A percentile compares a stretch with the other conserved stretches of the same genome.
Conservation (phyloP, 495 filamentous ascomycete species). For the Lentithecium fluviatile region DNA sequence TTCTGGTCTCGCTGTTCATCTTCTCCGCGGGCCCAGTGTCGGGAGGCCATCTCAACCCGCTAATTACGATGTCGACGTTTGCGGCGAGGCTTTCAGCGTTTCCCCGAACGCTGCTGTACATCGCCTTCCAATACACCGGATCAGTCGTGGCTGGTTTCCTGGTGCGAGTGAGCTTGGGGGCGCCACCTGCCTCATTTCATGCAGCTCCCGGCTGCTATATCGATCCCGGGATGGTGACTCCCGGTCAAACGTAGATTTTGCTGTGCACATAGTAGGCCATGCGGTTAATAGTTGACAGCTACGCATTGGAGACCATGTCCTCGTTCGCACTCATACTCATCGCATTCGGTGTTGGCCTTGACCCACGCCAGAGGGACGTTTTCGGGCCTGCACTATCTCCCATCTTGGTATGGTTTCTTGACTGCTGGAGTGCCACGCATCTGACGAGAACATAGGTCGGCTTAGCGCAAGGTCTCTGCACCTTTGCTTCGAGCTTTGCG, state of each 20-base stretch:
- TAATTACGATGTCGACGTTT: conserved; percentile 34
- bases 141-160: conserved; percentile 21
- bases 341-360: conserved; percentile 55
- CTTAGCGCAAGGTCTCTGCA: conserved; percentile 48
- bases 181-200: neutral
- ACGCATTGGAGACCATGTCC: conserved; percentile 28
- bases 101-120: conserved; percentile 28
- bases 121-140: conserved; percentile 28
- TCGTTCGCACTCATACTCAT: conserved; percentile 38
- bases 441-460: conserved; percentile 43
- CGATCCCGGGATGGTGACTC: conserved; percentile 19
- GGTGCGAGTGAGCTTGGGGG: conserved; percentile 20
- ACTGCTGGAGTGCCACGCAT: neutral
- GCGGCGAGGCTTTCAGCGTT: conserved; percentile 24
- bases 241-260: conserved; percentile 23
- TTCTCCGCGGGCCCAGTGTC: conserved; percentile 28
- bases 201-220: conserved; percentile 30
- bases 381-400: conserved; percentile 54
- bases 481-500: conserved; percentile 49
- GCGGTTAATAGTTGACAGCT: conserved; percentile 3
- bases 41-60: conserved; percentile 33
- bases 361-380: conserved; percentile 53
- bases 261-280: neutral
- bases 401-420: conserved; percentile 40
- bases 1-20: conserved; percentile 29